Conservation (phyloP, 495 filamentous ascomycete genomes). For the Hyaloscypha variabilis region DNA sequence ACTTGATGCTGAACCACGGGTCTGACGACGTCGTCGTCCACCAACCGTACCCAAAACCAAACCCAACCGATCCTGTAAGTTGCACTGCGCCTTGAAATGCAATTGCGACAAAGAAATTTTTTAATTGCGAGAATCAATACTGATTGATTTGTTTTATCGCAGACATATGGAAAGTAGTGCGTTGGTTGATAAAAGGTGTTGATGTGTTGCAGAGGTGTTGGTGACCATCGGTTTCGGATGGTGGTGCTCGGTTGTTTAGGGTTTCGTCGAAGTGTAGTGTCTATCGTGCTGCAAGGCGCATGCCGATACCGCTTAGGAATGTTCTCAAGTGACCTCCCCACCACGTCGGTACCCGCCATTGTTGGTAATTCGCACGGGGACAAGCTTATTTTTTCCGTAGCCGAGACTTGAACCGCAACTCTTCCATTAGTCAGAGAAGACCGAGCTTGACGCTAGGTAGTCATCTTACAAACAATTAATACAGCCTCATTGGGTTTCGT, state of each 20-base stretch:
- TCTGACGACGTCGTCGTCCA: not conserved
- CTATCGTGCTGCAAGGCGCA: not conserved
- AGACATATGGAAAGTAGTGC: not conserved
- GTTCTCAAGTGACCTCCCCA: not conserved
- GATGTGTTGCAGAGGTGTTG: not conserved
- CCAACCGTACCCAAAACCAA: not conserved
- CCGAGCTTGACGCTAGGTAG: not conserved
- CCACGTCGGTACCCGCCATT: not conserved
- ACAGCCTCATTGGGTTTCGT: not conserved
- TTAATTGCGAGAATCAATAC: not conserved
- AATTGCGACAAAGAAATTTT: not conserved
- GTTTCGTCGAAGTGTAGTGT: not conserved
- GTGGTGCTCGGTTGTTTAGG: too few relatives aligned
- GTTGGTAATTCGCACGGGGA: not conserved
- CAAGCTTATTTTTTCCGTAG: not conserved
- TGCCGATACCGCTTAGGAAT: not conserved
- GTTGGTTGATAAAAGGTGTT: not conserved
- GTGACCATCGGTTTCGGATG: too few relatives aligned
- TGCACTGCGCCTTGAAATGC: not conserved
- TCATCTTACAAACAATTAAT: not conserved
- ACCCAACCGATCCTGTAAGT: not conserved
- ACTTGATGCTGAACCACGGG: not conserved
- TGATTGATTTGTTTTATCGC: not conserved
- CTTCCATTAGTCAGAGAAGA: not conserved
- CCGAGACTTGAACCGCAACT: not conserved